These are phyloP conservation scores for Perilla frutescens DNA, from an alignment of 257 asterid genomes.

Conservation along the genomic window DNA sequence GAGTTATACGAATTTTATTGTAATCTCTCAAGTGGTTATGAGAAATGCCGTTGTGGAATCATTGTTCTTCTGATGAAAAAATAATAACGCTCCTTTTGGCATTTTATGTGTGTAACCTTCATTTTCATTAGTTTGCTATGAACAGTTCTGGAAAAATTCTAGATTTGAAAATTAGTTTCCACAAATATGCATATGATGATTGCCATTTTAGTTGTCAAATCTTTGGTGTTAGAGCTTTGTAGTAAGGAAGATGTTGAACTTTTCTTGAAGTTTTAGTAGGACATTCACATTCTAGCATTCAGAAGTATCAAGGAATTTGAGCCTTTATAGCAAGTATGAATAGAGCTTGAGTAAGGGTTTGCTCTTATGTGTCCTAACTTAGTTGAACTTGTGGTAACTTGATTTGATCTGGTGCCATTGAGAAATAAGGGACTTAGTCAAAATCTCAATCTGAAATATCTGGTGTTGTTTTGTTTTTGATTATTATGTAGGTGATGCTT, in stretches of 20 bases:
- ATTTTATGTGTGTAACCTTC: background rate
- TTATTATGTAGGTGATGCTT: slow-evolving; percentile 79
- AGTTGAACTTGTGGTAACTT: background rate
- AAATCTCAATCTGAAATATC: background rate
- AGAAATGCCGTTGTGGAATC: slow-evolving; percentile 23
- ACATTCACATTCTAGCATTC: background rate
- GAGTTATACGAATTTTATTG: background rate
- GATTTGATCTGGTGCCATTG: slow-evolving; percentile 15
- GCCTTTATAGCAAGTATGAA: background rate
- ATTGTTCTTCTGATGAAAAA: background rate
- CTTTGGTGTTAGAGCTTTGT: background rate
- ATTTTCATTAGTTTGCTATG: background rate
- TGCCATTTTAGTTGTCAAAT: background rate
- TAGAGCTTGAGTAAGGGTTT: background rate
- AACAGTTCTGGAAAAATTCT: background rate
- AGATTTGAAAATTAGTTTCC: slow-evolving; percentile 2
- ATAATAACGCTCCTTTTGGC: background rate
- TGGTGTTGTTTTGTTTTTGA: background rate
- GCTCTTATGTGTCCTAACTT: slow-evolving; percentile 2
- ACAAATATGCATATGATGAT: background rate
- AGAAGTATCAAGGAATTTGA: background rate
- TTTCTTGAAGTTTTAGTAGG: slow-evolving; percentile 4
- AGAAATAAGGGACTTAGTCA: background rate
- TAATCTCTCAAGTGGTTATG: slow-evolving; percentile 7
- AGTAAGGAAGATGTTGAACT: background rate